phyloP scores from a whole-genome alignment of 2,329 filamentous ascomycete genomes.

The Microcyclospora tardicrescens region DNA sequence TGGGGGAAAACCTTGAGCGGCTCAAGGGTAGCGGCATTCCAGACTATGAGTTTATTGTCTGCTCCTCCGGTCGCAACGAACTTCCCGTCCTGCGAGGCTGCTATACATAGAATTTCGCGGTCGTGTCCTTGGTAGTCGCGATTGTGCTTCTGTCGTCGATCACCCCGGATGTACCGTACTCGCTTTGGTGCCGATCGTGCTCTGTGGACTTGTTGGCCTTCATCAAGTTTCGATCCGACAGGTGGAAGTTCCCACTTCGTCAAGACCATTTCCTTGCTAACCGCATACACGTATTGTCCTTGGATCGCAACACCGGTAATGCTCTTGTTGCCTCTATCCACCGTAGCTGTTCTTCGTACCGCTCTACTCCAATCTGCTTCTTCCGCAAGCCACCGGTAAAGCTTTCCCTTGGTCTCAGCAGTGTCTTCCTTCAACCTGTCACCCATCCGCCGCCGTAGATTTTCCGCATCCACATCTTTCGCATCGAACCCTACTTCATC shows the following conservation, averaged over 20 bases:
- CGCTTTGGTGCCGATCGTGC: constrained; percentile 45
- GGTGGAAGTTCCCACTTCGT: constrained; percentile 82
- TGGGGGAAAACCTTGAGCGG: constrained; percentile 75
- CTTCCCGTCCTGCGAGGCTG: constrained; percentile 77
- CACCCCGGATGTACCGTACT: constrained; percentile 50
- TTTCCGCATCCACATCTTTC: constrained; percentile 79
- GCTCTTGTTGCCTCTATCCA: constrained; percentile 32
- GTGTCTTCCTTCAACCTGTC: constrained; percentile 85
- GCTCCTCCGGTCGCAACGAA: constrained; percentile 82
- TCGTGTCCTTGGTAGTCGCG: constrained; percentile 70
- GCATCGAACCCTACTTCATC: constrained; percentile 85
- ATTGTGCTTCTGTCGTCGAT: constrained; percentile 47
- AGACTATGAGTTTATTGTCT: constrained; percentile 75
- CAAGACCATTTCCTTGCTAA: constrained; percentile 70
- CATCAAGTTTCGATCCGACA: constrained; percentile 1
- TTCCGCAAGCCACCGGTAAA: constrained; percentile 68
- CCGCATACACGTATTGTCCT: constrained; percentile 73
- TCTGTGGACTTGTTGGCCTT: constrained; percentile 5
- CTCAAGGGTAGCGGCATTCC: constrained; percentile 67
- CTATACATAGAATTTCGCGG: constrained; percentile 67
- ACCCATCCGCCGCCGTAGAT: constrained; percentile 52
- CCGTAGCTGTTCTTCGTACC: constrained; percentile 52
- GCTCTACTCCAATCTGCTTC: constrained; percentile 58
- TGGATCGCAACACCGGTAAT: constrained; percentile 71
- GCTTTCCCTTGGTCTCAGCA: constrained; percentile 75